Evolutionary conservation across 441 rosid genomes (phyloP), one percentile per base, ranked within the genome.

Genomic region (Melastoma candidum): DNA sequence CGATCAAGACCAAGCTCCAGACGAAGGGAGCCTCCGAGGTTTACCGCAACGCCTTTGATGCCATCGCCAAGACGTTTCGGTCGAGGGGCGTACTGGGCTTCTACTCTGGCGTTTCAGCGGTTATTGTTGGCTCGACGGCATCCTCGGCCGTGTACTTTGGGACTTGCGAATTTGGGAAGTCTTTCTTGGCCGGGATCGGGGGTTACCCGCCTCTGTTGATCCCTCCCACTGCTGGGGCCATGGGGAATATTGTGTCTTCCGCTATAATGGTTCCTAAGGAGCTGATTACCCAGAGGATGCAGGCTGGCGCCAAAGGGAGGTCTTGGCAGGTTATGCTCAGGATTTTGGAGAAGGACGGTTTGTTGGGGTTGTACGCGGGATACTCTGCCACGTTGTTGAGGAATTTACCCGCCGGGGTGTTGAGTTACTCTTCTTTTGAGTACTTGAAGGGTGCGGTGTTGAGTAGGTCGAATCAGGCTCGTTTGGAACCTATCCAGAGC

Each of bases 201-300:
- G 70, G 60, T 3, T 84, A 63, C 66, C 98, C 97, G 11, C 13
- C 87, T 2, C 65, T 93, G 53, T 83, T 93, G 2, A 78, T 88
- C 58, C 98, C 97, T 47, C 98, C 98, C 3, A 81, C 96, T 4
- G 95, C 95, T 11, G 98, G 97, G 14, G 98, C 95, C 1, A 89
- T 93, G 97, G 97, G 98, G 2, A 92, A 88, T 53, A 73, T 92
- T 26, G 86, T 85, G 54, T 92, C 95, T 0, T 92, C 98, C 0
- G 95, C 92, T 1, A 88, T 88, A 27, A 92, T 84, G 98, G 95
- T 92, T 47, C 95, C 97, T 0, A 88, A 85, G 63, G 97, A 92
- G 60, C 71, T 92, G 60, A 92, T 88, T 39, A 88, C 92, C 0
- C 97, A 88, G 67, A 72, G 90, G 63, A 85, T 92, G 95, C 98